Evolutionary conservation across 2,329 filamentous ascomycete genomes (phyloP), one percentile per base, ranked within the genome.

Genomic region (Nakataea oryzae): DNA sequence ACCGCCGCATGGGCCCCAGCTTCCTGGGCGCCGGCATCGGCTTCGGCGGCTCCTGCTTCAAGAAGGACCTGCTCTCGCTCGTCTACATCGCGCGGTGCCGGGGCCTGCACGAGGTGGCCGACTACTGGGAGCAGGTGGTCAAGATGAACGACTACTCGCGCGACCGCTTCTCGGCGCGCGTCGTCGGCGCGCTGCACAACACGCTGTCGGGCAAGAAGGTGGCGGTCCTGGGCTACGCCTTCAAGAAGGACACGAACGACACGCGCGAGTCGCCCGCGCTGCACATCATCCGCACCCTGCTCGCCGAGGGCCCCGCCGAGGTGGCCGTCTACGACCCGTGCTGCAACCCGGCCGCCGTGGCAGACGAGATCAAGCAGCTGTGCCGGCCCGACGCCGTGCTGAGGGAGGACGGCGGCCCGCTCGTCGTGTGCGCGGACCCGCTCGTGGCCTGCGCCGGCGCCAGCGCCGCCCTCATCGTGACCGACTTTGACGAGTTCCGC

Each of bases 1-100:
- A 93, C 68, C 79, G 80, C 9, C 82, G 90, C 59, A 90, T 93
- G 63, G 90, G 90, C 8, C 78, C 82, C 65, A 85, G 86, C 71
- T 90, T 91, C 74, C 78, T 93, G 54, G 87, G 89, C 73, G 86
- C 89, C 9, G 86, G 86, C 54, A 83, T 91, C 41, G 90, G 90
- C 21, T 93, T 93, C 69, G 89, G 90, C 62, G 90, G 90, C 26
- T 89, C 85, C 64, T 93, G 90, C 74, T 92, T 93, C 79, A 86
- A 88, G 73, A 93, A 93, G 74, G 90, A 93, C 70, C 84, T 92
- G 55, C 78, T 90, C 59, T 89, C 83, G 72, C 76, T 93, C 50
- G 83, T 87, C 24, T 91, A 93, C 74, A 79, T 93, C 32, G 86
- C 89, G 21, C 86, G 90, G 68, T 84, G 82, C 3, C 78, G 91